Evolutionary conservation across 257 asterid genomes (phyloP).

Genomic region (Solanum medicagineum): DNA sequence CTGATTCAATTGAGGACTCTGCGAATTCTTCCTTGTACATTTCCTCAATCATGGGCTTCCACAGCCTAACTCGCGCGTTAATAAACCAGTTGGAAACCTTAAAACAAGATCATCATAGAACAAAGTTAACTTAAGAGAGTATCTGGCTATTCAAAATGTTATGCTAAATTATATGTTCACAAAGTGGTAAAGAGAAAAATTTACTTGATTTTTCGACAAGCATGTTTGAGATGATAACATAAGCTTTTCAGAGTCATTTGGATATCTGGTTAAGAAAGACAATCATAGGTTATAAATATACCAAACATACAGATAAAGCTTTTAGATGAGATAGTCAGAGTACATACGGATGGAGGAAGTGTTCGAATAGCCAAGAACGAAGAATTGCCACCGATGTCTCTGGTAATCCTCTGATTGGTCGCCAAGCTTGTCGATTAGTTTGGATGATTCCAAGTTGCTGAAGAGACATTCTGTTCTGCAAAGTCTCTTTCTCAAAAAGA

Average conservation of each 20-base stretch:
- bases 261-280: constrained; percentile 41
- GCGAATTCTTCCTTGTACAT: constrained; percentile 82
- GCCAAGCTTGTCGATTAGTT: constrained; percentile 48
- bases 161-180: neutral
- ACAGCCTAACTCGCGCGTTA: constrained; percentile 80
- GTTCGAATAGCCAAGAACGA: constrained; percentile 95
- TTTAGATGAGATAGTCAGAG: neutral
- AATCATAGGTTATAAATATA: neutral
- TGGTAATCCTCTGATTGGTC: constrained; percentile 81
- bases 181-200: neutral
- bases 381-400: constrained; percentile 71
- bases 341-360: constrained; percentile 89
- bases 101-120: neutral
- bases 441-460: constrained; percentile 50
- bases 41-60: constrained; percentile 98
- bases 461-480: constrained; percentile 29
- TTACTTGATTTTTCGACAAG: constrained; percentile 84
- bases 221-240: constrained; percentile 87
- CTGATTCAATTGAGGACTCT: constrained; percentile 52
- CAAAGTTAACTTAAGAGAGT: neutral
- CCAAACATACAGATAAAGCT: neutral
- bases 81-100: constrained; percentile 89
- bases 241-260: constrained; percentile 80
- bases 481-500: constrained; percentile 38
- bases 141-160: neutral